A percentile compares a stretch with the other conserved stretches of the same genome.
These are phyloP conservation scores for Cystoderma amianthinum DNA, from an alignment of 768 basidiomycete genomes.

Conservation along the genomic window DNA sequence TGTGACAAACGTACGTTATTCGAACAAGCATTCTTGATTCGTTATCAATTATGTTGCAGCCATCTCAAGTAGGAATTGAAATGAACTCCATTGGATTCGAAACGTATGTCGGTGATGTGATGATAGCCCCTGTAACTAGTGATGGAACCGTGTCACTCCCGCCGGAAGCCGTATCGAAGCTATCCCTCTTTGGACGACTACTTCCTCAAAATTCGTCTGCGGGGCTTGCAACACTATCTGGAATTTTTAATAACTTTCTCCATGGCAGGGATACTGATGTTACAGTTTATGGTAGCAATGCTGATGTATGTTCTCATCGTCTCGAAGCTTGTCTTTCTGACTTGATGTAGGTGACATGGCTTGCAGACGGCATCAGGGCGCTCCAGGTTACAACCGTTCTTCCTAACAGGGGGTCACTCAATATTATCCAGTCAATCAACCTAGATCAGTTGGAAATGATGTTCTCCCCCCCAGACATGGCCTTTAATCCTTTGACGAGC, in stretches of 20 bases:
- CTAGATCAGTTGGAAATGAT: slow-evolving; percentile 53
- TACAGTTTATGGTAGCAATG: slow-evolving; percentile 50
- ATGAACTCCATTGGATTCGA: slow-evolving; percentile 57
- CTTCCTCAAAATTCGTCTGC: slow-evolving; percentile 47
- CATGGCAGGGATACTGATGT: slow-evolving; percentile 59
- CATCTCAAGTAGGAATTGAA: slow-evolving; percentile 69
- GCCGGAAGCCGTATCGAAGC: slow-evolving; percentile 42
- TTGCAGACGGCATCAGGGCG: slow-evolving; percentile 63
- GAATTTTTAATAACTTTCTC: slow-evolving; percentile 66
- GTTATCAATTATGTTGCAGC: slow-evolving; percentile 37
- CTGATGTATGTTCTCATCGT: slow-evolving; percentile 22
- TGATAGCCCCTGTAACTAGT: slow-evolving; percentile 59
- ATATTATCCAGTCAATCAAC: slow-evolving; percentile 57
- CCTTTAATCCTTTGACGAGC: slow-evolving; percentile 51
- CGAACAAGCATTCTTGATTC: not conserved
- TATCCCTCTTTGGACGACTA: slow-evolving; percentile 56
- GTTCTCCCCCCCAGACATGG: slow-evolving; percentile 48
- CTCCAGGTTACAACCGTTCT: slow-evolving; percentile 52
- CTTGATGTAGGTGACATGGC: slow-evolving; percentile 51
- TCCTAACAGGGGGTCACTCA: slow-evolving; percentile 53
- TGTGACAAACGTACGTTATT: slow-evolving; percentile 49
- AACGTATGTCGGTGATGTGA: slow-evolving; percentile 41
- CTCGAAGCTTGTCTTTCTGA: not conserved
- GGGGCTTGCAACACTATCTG: slow-evolving; percentile 53
- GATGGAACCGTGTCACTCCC: slow-evolving; percentile 42